Base-by-base conservation (phyloP, 1,284 basidiomycete genomes). In the Trichosporon ovoides region DNA sequence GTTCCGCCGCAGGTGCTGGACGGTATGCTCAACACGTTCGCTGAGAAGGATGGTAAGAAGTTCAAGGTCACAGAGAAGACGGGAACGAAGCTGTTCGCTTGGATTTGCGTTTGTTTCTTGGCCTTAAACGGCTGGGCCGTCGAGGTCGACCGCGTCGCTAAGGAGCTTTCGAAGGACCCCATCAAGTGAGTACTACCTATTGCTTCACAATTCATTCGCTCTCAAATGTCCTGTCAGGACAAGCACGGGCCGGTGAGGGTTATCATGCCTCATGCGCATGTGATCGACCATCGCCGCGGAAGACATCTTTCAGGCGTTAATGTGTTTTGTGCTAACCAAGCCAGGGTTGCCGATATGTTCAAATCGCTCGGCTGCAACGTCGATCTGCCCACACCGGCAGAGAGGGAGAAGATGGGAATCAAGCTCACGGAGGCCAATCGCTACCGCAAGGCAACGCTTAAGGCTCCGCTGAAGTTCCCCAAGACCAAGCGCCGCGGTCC, bases 71-170 rank as follows among this genome's bases (percentile, higher is more conserved):
- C 92, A 1, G 81, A 85, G 4, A 81, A 83, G 56, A 86, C 81
- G 36, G 83, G 87, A 69, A 85, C 85, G 5, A 84, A 83, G 66
- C 79, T 95, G 1, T 75, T 91, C 49, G 84, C 87, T 1, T 84
- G 91, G 69, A 83, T 91, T 70, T 87, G 92, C 64, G 85, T 88
- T 0, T 78, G 93, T 0, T 89, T 87, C 69, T 82, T 95, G 24
- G 84, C 83, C 38, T 72, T 90, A 10, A 91, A 95, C 65, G 83
- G 85, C 58, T 94, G 83, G 68, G 83, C 84, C 0, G 83, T 85
- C 1, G 86, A 94, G 63, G 80, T 85, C 1, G 79, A 81, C 2
- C 70, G 82, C 38, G 78, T 94, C 37, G 87, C 90, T 0, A 78
- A 81, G 14, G 91, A 95, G 73, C 77, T 95, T 14, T 83, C 81